These are phyloP conservation scores for Paraphoma chrysanthemicola DNA, from an alignment of 2,329 filamentous ascomycete species.

Conservation along the genomic window DNA sequence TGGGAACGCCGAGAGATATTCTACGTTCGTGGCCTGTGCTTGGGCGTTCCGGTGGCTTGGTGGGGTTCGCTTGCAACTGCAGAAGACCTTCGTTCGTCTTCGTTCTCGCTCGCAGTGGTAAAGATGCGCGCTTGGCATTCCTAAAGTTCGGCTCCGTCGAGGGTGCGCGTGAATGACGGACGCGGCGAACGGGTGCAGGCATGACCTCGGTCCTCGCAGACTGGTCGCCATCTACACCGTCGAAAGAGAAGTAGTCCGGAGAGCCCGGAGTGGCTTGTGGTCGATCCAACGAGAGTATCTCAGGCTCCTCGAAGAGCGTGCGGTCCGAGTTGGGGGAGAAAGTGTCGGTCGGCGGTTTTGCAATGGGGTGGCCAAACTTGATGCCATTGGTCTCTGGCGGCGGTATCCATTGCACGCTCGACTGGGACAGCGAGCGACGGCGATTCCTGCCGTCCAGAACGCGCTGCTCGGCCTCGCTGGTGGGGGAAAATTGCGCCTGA, in stretches of 20 bases:
- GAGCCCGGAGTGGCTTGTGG: conserved; percentile 14
- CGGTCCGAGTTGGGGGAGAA: conserved; percentile 22
- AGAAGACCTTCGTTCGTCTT: conserved; percentile 31
- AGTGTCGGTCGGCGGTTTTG: conserved; percentile 17
- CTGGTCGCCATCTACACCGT: conserved; percentile 10
- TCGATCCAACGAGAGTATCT: conserved; percentile 24
- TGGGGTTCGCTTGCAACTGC: conserved; percentile 23
- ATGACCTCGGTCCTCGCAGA: conserved; percentile 17
- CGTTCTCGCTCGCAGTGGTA: conserved; percentile 17
- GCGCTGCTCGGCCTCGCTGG: conserved; percentile 18
- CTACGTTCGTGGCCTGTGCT: conserved; percentile 23
- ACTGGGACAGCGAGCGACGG: conserved; percentile 6
- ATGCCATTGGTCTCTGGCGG: conserved; percentile 13
- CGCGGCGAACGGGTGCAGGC: conserved; percentile 12
- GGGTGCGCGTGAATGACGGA: conserved; percentile 21
- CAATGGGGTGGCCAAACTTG: conserved; percentile 21
- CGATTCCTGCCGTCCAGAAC: background rate
- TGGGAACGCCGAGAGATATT: conserved; percentile 28
- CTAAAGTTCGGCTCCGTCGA: conserved; percentile 18
- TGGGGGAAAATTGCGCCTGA: conserved; percentile 19
- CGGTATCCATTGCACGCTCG: conserved; percentile 10
- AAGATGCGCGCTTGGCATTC: conserved; percentile 14
- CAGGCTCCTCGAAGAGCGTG: conserved; percentile 28
- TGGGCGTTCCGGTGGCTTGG: conserved; percentile 12
- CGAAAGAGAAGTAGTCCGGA: conserved; percentile 16